phyloP scores from a whole-genome alignment of 768 basidiomycete genomes.

The Naganishia kalamii region DNA sequence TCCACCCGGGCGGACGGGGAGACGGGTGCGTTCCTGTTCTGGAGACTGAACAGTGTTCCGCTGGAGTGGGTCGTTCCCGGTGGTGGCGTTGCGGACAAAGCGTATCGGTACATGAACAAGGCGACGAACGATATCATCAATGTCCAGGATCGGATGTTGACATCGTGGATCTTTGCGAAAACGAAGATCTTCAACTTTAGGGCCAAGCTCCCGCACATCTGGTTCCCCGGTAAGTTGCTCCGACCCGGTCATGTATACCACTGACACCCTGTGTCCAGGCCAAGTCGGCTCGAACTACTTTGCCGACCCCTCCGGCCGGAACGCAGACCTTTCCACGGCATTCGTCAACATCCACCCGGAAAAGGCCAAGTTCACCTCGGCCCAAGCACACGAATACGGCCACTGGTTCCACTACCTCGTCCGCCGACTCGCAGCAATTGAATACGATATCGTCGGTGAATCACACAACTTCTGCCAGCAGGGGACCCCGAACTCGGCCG shows the following conservation, averaged over 20 bases:
- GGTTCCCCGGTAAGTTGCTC: slow-evolving; percentile 19
- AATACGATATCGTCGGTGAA: not conserved
- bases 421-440: not conserved
- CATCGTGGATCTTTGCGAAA: slow-evolving; percentile 12
- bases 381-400: slow-evolving; percentile 14
- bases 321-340: not conserved
- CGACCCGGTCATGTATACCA: too few relatives aligned
- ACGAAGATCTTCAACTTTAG: not conserved
- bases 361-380: not conserved
- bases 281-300: too few relatives aligned
- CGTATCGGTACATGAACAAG: slow-evolving; percentile 6
- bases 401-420: slow-evolving; percentile 15
- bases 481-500: not conserved
- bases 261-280: too few relatives aligned
- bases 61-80: not conserved
- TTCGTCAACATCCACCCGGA: slow-evolving; percentile 12
- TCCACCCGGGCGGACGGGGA: not conserved
- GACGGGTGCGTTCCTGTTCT: slow-evolving; percentile 12
- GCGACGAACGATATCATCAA: slow-evolving; percentile 14
- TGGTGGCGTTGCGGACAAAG: not conserved
- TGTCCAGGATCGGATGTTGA: slow-evolving; percentile 13
- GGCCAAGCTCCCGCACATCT: not conserved
- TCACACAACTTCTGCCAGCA: slow-evolving; percentile 4
- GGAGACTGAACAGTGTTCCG: not conserved
- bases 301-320: not conserved